phyloP scores from a whole-genome alignment of 192 early-diverging fungal genomes.

The Gonapodya prolifera region DNA sequence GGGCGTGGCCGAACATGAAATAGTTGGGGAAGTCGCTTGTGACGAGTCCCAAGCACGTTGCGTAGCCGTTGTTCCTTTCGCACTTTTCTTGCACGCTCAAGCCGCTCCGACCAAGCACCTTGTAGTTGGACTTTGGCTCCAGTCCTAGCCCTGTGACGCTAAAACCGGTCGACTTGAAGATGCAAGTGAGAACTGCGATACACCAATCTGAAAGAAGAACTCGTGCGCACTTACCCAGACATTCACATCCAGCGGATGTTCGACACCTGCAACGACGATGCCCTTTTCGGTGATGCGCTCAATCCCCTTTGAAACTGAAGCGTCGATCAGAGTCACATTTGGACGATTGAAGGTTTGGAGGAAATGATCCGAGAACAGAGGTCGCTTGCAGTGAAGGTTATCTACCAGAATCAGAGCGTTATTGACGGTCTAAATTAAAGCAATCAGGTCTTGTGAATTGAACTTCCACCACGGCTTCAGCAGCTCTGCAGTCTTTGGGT shows the following conservation, averaged over 20 bases:
- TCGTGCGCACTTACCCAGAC: too few relatives aligned
- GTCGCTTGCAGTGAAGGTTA: not conserved
- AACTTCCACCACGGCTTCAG: conserved; percentile 4
- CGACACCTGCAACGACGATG: not conserved
- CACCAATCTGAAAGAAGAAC: too few relatives aligned
- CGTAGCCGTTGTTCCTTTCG: not conserved
- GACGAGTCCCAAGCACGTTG: not conserved
- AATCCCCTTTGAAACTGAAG: not conserved
- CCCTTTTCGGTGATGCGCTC: not conserved
- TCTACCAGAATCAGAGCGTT: not conserved
- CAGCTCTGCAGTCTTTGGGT: not conserved
- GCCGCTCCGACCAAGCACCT: not conserved
- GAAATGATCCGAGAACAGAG: not conserved
- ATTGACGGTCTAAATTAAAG: not conserved
- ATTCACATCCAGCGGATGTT: not conserved
- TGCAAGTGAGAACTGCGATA: too few relatives aligned
- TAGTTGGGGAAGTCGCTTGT: not conserved
- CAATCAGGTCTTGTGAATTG: too few relatives aligned
- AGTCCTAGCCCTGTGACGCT: too few relatives aligned
- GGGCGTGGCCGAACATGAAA: not conserved
- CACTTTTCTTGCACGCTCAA: not conserved
- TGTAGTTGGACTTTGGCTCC: too few relatives aligned
- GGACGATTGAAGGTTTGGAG: not conserved
- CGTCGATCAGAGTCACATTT: not conserved
- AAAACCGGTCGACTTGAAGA: too few relatives aligned